A percentile compares a stretch with the other conserved stretches of the same genome.
Conservation (phyloP, 2,329 filamentous ascomycete genomes). For the Alternaria brassicae region DNA sequence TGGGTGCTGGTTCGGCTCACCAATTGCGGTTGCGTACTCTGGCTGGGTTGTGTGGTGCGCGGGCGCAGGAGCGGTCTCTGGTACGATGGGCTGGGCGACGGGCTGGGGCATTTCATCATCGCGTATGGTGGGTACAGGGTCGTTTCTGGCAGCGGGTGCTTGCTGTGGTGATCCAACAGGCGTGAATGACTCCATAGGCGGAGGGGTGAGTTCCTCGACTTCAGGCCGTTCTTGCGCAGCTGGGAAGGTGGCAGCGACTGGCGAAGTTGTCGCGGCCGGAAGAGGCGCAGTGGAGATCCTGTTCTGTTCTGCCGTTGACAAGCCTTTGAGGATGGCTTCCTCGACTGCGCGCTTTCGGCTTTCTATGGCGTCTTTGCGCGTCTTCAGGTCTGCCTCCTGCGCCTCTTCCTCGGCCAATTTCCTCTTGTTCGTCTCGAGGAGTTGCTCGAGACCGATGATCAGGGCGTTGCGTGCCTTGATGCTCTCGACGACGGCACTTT, state of each 20-base stretch:
- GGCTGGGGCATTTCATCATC: conserved; percentile 41
- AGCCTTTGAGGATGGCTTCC: conserved; percentile 84
- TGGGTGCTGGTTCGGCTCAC: conserved; percentile 23
- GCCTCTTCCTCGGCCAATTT: conserved; percentile 74
- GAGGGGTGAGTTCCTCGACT: conserved; percentile 87
- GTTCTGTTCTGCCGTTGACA: conserved; percentile 67
- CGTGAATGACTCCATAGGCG: conserved; percentile 65
- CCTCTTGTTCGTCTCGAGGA: conserved; percentile 75
- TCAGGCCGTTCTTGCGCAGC: conserved; percentile 72
- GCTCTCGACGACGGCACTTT: conserved; percentile 86
- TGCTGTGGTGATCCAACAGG: conserved; percentile 58
- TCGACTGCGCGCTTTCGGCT: conserved; percentile 88
- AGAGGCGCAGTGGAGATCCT: conserved; percentile 53
- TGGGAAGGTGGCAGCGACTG: conserved; percentile 22
- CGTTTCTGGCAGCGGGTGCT: conserved; percentile 11
- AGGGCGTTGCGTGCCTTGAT: conserved; percentile 84
- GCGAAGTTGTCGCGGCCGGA: conserved; percentile 28
- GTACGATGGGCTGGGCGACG: conserved; percentile 35
- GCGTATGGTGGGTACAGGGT: conserved; percentile 32
- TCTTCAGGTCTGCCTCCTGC: conserved; percentile 67
- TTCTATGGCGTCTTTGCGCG: conserved; percentile 76
- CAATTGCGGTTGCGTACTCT: conserved; percentile 33
- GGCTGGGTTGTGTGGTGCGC: conserved; percentile 26
- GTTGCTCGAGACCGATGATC: conserved; percentile 80
- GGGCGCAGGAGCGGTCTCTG: conserved; percentile 33